Conservation (phyloP, 2,329 filamentous ascomycete species). For the Cytospora paraplurivora region DNA sequence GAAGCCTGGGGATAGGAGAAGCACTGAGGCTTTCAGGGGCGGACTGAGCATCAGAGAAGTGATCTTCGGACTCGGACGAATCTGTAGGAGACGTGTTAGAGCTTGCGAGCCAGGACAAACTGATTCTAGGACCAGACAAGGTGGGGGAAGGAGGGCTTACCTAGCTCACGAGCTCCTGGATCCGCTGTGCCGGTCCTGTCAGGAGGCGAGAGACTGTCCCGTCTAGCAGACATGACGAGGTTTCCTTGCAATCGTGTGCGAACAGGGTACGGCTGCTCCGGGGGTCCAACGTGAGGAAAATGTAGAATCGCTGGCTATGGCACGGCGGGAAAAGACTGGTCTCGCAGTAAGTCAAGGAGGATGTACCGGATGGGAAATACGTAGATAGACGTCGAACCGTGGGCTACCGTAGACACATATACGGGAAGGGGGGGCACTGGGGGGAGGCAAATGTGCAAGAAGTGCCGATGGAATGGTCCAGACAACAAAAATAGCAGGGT, state of each 20-base stretch:
- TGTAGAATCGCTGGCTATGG: slow-evolving; percentile 11
- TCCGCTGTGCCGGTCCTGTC: slow-evolving; percentile 49
- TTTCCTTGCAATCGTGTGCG: not conserved
- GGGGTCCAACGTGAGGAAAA: slow-evolving; percentile 2
- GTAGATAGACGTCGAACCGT: not conserved
- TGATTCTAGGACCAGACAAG: not conserved
- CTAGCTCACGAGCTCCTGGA: slow-evolving; percentile 62
- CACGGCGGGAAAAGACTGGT: slow-evolving; percentile 13
- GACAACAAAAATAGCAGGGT: not conserved
- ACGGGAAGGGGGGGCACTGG: not conserved
- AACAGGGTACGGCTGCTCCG: not conserved
- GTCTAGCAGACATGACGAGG: slow-evolving; percentile 37
- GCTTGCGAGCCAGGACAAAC: not conserved
- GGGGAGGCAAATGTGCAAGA: not conserved
- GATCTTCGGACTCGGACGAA: slow-evolving; percentile 67
- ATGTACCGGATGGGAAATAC: slow-evolving; percentile 5
- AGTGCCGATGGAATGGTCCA: not conserved
- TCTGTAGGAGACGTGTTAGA: slow-evolving; percentile 40
- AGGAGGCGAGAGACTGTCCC: slow-evolving; percentile 45
- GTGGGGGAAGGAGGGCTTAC: slow-evolving; percentile 41
- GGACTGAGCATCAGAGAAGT: slow-evolving; percentile 63
- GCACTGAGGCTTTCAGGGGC: slow-evolving; percentile 46
- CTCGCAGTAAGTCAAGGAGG: slow-evolving; percentile 18
- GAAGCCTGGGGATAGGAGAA: slow-evolving; percentile 60
- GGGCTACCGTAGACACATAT: not conserved